These are phyloP conservation scores for Calonectria multiphialidica DNA, from an alignment of 2,329 filamentous ascomycete species.

Conservation along the genomic window DNA sequence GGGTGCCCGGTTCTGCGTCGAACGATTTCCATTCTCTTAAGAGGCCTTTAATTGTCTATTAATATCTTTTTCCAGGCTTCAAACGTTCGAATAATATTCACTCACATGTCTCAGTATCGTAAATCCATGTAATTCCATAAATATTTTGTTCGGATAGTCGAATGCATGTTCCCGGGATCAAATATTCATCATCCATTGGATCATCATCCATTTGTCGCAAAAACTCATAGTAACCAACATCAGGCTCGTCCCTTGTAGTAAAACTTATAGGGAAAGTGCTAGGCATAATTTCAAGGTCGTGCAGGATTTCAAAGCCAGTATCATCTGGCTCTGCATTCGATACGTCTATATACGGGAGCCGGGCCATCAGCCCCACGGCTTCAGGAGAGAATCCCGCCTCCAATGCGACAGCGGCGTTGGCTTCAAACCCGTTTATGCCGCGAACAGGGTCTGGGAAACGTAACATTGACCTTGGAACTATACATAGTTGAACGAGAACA, in stretches of 20 bases:
- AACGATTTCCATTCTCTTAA: constrained; percentile 4
- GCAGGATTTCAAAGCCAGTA: background rate
- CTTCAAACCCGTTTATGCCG: background rate
- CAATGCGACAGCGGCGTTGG: background rate
- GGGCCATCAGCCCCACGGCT: background rate
- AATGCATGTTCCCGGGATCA: background rate
- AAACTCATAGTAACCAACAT: background rate
- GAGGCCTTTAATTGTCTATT: background rate
- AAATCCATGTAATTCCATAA: background rate
- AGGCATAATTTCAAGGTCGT: background rate
- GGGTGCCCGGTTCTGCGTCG: background rate
- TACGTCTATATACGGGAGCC: background rate
- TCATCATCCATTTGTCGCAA: background rate
- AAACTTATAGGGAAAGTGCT: background rate
- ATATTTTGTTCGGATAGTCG: background rate
- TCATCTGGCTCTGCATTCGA: background rate
- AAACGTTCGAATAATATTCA: background rate
- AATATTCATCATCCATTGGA: background rate
- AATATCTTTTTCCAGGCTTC: too few relatives aligned
- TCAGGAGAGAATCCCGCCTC: constrained; percentile 3
- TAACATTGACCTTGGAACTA: background rate
- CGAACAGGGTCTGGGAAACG: background rate
- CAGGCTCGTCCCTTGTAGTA: background rate
- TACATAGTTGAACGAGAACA: background rate
- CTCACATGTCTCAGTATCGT: constrained; percentile 10